Conservation (phyloP, 352 stramenopile genomes). For the Phytophthora ohioensis region DNA sequence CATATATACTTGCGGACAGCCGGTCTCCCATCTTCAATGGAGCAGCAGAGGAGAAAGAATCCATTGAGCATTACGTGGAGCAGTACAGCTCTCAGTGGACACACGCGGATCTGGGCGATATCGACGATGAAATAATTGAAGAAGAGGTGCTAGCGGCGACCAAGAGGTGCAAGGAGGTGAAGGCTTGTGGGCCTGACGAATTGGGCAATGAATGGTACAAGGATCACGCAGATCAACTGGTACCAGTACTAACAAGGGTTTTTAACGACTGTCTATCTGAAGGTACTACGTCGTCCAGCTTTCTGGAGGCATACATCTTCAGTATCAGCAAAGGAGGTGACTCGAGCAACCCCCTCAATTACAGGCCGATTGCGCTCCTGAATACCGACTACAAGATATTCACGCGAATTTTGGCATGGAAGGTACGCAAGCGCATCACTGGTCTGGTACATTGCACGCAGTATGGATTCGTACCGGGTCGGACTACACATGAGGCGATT, state of each 20-base stretch:
- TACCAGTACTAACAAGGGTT: background rate
- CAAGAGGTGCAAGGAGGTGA: background rate
- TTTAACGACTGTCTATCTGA: background rate
- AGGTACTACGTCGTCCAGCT: background rate
- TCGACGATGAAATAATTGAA: background rate
- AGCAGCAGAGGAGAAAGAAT: background rate
- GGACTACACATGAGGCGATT: constrained; percentile 15
- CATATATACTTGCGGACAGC: constrained; percentile 2
- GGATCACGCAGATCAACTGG: background rate
- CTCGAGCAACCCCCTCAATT: background rate
- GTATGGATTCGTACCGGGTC: background rate
- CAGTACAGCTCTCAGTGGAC: background rate
- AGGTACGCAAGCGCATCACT: background rate
- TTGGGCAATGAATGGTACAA: constrained; percentile 8
- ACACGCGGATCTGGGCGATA: background rate
- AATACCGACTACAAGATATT: constrained; percentile 23
- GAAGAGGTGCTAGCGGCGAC: background rate
- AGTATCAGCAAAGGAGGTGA: constrained; percentile 7
- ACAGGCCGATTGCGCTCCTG: constrained; percentile 11
- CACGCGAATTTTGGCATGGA: constrained; percentile 4
- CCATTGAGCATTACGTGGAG: background rate
- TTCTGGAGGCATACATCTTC: constrained; percentile 14
- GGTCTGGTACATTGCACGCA: background rate
- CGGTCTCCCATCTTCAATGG: constrained; percentile 4
- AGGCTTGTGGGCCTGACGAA: background rate